Evolutionary conservation across 495 filamentous ascomycete species (phyloP), one percentile per base, ranked within the genome.

Genomic region (Glonium stellatum): DNA sequence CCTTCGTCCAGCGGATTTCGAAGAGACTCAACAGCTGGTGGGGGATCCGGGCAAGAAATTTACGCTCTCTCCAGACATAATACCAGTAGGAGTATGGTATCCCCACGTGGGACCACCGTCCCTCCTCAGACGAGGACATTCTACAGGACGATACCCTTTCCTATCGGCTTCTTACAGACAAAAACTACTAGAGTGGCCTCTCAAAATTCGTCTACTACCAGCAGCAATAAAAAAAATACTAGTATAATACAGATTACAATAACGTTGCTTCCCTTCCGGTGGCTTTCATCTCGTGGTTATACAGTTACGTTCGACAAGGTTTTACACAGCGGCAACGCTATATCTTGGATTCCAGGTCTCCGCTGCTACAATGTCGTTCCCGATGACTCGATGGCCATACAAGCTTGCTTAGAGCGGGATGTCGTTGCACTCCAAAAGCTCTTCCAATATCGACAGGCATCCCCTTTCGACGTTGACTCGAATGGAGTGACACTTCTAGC

Each of bases 401-500:
- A 10, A 9, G 57, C 57, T 10, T 60, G 57, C 36, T 23, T 44
- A 5, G 49, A 60, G 4, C 13, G 19, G 18, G 57, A 60, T 54
- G 21, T 60, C 11, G 19, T 25, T 0, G 27, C 18, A 4, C 18
- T 60, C 5, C 48, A 23, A 46, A 53, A 23, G 6, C 57, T 60
- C 9, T 60, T 60, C 49, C 11, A 60, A 25, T 60, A 60, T 31
- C 31, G 44, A 39, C 18, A 60, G 23, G 57, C 57, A 8, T 60
- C 57, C n/a, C 57, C 57, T 10, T 60, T 53, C 19, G 57, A 60
- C 31, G 37, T 54, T 4, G 53, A 55, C 22, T 13, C 15, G 1
- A n/a, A 37, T 18, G 53, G 53, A 1, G n/a, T 5, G n/a, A 21
- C 34, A 5, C 53, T 55, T 36, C n/a, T 55, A 6, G 27, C 3